Base-by-base conservation (phyloP, 2,329 filamentous ascomycete genomes). In the Ascochyta clinopodiicola region DNA sequence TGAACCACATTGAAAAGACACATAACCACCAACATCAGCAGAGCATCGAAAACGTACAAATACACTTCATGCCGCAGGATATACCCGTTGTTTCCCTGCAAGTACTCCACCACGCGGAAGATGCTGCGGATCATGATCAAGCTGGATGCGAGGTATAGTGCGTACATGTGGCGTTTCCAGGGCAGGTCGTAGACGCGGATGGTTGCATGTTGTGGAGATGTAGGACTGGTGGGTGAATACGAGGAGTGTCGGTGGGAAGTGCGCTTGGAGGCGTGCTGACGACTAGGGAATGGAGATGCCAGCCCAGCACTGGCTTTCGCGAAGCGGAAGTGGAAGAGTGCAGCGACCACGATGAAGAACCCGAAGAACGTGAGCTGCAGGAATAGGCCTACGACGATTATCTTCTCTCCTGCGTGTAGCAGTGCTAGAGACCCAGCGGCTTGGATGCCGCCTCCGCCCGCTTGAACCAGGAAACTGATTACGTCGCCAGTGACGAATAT, bases 31-130 rank as follows among this genome's bases (percentile, higher is more conserved):
- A 76, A 62, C 77, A 81, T 81, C 21, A 79, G 63, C 1, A 66
- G 29, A 22, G 78, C 76, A 69, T 82, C 80, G 51, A 82, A 79
- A n/a, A 79, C 62, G 59, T 81, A 81, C 2, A 80, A 52, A 38
- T 68, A 80, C 2, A 70, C 64, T 68, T 83, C 80, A 21, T 75
- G 70, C 4, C 51, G 57, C 35, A 81, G 64, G 9, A 84, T 61
- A 40, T 74, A 77, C 1, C 82, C 81, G 22, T 73, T 62, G 29
- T 75, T 71, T 1, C 81, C 81, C 57, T 77, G 66, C 0, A 71
- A 56, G 56, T 80, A 85, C 69, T 84, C 82, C 6, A 78, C 64
- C 8, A 83, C 71, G 21, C 82, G 76, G 43, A 83, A 82, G 1
- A 83, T 55, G 13, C 71, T 78, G 34, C 83, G 75, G 12, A 82